Evolutionary conservation across 1,139 yeast genomes (phyloP), one percentile per base, ranked within the genome.

Genomic region (Arxiozyma slooffiae): DNA sequence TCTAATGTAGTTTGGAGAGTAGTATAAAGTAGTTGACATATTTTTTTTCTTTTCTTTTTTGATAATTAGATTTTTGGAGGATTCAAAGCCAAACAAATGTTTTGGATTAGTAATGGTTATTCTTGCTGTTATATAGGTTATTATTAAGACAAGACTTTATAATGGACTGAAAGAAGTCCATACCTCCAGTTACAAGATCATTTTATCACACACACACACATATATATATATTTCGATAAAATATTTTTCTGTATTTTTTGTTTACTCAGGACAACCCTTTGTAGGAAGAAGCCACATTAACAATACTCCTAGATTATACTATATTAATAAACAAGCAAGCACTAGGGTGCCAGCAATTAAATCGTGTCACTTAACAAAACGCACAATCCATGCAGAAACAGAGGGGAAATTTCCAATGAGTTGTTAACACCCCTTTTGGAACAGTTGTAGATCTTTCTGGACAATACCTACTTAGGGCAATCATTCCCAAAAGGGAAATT

Each of bases 1-100:
- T 68, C 80, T 72, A 58, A 77, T 71, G 63, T 69, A 72, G 9
- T 66, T 67, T 58, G 70, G 71, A 55, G 71, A 75, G 17, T 40
- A 26, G 71, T 70, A 81, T 66, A 81, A 70, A 61, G 84, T 80
- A 62, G 85, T 70, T 74, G 53, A 85, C 77, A 86, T 81, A 81
- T 34, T 37, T 30, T 8, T 40, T 34, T 34, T 20, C 36, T 18
- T n/a, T 22, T 17, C 37, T 16, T 38, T 14, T 37, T 16, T 44
- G 26, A 40, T 41, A 17, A 16, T 26, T 24, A 6, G 6, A 30
- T 14, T 30, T 11, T 11, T 11, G n/a, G 14, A 30, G 14, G n/a
- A 14, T 11, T 30, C 14, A 30, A 14, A 3, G n/a, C 14, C 14
- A n/a, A 30, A 30, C 14, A 30, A 30, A 4, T 4, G 14, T n/a